Conservation (phyloP, 2,329 filamentous ascomycete species). For the Fusarium burgessii region DNA sequence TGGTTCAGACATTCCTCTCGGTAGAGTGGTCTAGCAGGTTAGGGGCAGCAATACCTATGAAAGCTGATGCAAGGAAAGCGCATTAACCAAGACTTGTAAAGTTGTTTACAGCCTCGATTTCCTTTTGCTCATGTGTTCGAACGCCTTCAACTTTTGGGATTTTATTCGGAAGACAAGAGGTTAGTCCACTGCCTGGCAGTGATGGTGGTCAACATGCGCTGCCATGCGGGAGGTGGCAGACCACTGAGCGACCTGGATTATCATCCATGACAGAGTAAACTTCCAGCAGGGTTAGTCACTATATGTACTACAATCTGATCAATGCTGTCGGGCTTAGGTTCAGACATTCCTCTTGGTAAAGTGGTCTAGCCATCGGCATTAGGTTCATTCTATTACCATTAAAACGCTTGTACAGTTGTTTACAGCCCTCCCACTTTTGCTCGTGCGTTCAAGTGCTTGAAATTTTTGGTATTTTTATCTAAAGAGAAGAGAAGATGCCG, state of each 20-base stretch:
- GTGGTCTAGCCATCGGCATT: neutral
- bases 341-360: neutral
- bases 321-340: neutral
- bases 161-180: neutral
- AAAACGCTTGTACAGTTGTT: neutral
- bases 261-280: fast-evolving
- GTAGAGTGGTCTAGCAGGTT: neutral
- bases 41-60: no score
- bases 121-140: neutral
- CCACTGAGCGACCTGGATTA: neutral
- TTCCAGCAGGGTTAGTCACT: fast-evolving
- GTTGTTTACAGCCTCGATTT: neutral
- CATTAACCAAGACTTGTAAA: neutral
- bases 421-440: neutral
- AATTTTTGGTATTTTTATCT: neutral
- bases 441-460: neutral
- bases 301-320: neutral
- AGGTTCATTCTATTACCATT: no score
- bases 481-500: neutral
- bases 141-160: no score
- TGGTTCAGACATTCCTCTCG: neutral
- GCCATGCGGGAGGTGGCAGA: neutral
- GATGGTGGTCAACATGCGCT: neutral
- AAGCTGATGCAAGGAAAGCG: no score
- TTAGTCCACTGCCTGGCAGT: neutral